A percentile compares a stretch with the other conserved stretches of the same genome.
phyloP scores from a whole-genome alignment of 352 stramenopile genomes.

The Phytophthora hibernalis region DNA sequence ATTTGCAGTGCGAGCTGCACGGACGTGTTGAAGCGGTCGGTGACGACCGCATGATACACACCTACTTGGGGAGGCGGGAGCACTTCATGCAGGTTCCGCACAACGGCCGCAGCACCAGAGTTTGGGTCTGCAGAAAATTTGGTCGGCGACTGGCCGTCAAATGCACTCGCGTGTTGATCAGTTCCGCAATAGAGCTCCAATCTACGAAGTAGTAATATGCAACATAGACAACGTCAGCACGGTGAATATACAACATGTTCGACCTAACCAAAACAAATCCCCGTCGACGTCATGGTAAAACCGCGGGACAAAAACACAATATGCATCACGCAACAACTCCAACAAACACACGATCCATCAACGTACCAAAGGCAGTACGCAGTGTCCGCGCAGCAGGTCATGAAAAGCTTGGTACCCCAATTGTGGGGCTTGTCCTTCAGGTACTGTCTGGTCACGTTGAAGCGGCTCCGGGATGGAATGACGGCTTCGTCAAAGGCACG shows the following conservation, averaged over 20 bases:
- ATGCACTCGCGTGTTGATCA: neutral
- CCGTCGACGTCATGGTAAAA: neutral
- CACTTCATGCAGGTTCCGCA: neutral
- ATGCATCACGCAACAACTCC: neutral
- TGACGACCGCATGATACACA: neutral
- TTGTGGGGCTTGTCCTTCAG: no score
- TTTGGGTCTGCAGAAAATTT: neutral
- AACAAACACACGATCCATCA: neutral
- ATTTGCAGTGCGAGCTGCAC: neutral
- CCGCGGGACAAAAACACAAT: neutral
- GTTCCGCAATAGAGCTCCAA: neutral
- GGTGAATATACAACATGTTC: constrained; percentile 16
- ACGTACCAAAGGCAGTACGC: constrained; percentile 11
- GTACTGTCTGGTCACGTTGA: no score
- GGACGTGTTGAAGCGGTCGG: neutral
- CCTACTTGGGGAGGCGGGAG: neutral
- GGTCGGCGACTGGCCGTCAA: neutral
- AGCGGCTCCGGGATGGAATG: no score
- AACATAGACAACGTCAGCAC: neutral
- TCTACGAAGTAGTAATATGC: neutral
- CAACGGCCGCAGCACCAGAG: neutral
- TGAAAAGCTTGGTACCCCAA: constrained; percentile 14
- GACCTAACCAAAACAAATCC: constrained; percentile 9
- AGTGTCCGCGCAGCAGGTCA: constrained; percentile 11
- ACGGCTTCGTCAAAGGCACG: no score